phyloP scores from a whole-genome alignment of 257 asterid species.

The Plantago elongata region DNA sequence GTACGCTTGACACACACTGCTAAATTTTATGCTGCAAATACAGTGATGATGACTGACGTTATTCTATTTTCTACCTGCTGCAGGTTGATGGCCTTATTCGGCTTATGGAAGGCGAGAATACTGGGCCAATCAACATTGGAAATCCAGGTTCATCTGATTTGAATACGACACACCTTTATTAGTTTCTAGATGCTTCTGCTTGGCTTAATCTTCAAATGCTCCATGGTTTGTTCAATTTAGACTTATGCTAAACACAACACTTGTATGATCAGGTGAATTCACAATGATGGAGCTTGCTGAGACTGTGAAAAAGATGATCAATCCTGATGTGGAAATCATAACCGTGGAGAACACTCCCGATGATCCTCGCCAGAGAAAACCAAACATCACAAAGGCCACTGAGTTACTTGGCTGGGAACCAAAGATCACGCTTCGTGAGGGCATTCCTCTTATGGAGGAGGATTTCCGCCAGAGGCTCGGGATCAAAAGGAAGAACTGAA shows the following conservation, averaged over 20 bases:
- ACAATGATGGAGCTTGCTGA: conserved; percentile 62
- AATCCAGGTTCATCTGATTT: conserved; percentile 43
- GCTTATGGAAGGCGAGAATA: conserved; percentile 55
- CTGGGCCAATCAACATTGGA: conserved; percentile 68
- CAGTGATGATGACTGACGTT: background rate
- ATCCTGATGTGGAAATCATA: conserved; percentile 64
- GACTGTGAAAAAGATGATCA: conserved; percentile 74
- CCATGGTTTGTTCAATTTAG: background rate
- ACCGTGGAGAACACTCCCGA: conserved; percentile 93
- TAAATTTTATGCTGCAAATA: background rate
- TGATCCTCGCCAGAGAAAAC: conserved; percentile 96
- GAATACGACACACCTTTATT: too few relatives aligned
- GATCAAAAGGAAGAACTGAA: conserved; percentile 41
- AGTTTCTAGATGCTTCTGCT: too few relatives aligned
- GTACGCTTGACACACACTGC: conserved; percentile 16
- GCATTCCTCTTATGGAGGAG: conserved; percentile 94
- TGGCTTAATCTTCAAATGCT: background rate
- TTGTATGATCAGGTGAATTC: conserved; percentile 40
- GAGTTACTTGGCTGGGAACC: conserved; percentile 92
- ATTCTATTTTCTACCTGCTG: background rate
- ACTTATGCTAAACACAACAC: background rate
- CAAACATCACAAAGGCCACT: conserved; percentile 83
- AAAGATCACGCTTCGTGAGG: conserved; percentile 66
- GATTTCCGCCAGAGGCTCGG: conserved; percentile 82
- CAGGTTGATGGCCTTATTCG: conserved; percentile 62